phyloP scores from a whole-genome alignment of 1,284 basidiomycete species.

The Cerioporus squamosus region DNA sequence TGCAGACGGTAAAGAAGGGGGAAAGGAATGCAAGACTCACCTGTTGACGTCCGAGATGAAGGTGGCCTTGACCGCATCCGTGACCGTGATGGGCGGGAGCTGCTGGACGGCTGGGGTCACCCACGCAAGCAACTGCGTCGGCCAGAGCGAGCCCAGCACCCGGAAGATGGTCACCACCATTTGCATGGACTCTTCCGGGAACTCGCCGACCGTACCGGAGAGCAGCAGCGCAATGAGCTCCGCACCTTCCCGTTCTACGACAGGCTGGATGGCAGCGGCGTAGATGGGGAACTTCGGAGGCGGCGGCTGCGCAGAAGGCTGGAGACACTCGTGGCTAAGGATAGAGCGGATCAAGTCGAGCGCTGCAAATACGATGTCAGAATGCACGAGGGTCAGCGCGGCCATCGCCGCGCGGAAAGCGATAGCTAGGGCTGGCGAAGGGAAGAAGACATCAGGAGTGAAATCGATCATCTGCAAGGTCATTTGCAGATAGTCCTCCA shows the following conservation, averaged over 20 bases:
- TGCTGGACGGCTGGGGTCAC: conserved; percentile 73
- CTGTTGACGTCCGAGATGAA: conserved; percentile 77
- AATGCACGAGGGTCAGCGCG: conserved; percentile 79
- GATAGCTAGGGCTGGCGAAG: conserved; percentile 74
- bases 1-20: neutral
- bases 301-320: conserved; percentile 44
- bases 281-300: conserved; percentile 70
- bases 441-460: conserved; percentile 79
- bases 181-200: conserved; percentile 85
- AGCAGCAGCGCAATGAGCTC: conserved; percentile 77
- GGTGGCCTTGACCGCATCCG: conserved; percentile 71
- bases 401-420: conserved; percentile 79
- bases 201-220: conserved; percentile 82
- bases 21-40: conserved; percentile 53
- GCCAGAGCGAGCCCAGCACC: conserved; percentile 68
- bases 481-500: conserved; percentile 95
- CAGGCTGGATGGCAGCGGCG: conserved; percentile 66
- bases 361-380: conserved; percentile 81
- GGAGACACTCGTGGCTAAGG: conserved; percentile 73
- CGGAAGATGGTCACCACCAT: conserved; percentile 81
- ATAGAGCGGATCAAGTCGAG: conserved; percentile 82
- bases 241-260: conserved; percentile 77
- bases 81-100: conserved; percentile 66
- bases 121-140: conserved; percentile 74
- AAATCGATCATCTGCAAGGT: conserved; percentile 72